These are phyloP conservation scores for Rhytidiadelphus loreus DNA, from an alignment of 225 moss, liverwort and hornwort genomes.

Conservation along the genomic window DNA sequence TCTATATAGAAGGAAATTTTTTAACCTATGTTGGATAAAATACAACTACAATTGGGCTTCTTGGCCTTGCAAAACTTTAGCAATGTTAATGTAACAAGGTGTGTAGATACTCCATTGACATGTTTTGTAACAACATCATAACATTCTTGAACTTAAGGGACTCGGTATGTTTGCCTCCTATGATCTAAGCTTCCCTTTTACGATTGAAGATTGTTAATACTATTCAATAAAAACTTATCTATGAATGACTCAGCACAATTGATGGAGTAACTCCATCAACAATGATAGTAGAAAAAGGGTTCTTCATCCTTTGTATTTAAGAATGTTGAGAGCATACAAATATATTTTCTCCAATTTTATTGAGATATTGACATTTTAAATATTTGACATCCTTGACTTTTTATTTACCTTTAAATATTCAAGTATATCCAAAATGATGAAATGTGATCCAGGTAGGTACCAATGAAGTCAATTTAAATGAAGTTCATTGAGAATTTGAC, in stretches of 20 bases:
- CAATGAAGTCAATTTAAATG: neutral
- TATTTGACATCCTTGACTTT: neutral
- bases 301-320: neutral
- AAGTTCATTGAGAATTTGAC: neutral
- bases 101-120: too few relatives aligned
- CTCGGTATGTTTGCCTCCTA: neutral
- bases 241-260: neutral
- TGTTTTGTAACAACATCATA: neutral
- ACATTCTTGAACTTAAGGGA: neutral
- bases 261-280: neutral
- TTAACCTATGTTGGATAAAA: too few relatives aligned
- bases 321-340: too few relatives aligned
- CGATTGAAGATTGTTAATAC: fast-evolving
- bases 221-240: neutral
- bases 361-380: neutral
- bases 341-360: too few relatives aligned
- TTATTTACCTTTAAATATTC: too few relatives aligned
- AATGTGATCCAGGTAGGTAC: neutral
- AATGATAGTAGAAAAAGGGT: neutral
- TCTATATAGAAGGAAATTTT: too few relatives aligned
- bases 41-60: too few relatives aligned
- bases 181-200: neutral
- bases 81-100: neutral
- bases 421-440: too few relatives aligned
- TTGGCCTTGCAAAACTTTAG: too few relatives aligned